Base-by-base conservation (phyloP, 306 rosid genomes). In the Astragalus membranaceus region DNA sequence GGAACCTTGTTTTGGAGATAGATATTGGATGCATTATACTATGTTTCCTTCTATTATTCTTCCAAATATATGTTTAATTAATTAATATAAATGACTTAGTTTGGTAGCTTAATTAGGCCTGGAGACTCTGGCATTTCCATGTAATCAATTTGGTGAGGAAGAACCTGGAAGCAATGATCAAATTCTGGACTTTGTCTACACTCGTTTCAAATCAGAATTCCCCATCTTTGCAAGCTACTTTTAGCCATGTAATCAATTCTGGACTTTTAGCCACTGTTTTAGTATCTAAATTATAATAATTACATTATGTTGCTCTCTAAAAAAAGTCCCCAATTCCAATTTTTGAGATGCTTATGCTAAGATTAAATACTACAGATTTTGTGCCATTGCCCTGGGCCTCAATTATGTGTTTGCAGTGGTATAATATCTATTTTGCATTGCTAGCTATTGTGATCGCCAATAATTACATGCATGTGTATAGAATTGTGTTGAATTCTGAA, bases 101-200 rank as follows among this genome's bases (percentile, higher is more conserved):
- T n/a, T 32, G 54, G 4, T 50, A 29, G 69, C 64, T 56, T 70
- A 11, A 16, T 69, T 76, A 88, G 98, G 96, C 35, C 70, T 92
- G 35, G 96, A 92, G 80, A 77, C 86, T 50, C 88, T 92, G 71
- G 98, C 90, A 54, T 89, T 92, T 83, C 96, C 96, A 8, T 89
- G 98, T 64, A 92, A 92, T 52, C 96, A 92, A 77, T 92, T 92
- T 77, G 91, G 89, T 2, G 88, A 70, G 13, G 82, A 89, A 75
- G 98, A 92, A 81, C 96, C 98, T 0, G 98, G 91, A 79, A 89
- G 77, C 74, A 92, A 90, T 68, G 87, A 86, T 60, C 85, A 90
- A 85, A 92, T 92, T 67, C 53, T 68, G 74, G 89, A 92, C 9
- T 89, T 88, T 12, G 96, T 90, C 65, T 92, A 96, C 76, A 89